phyloP scores from a whole-genome alignment of 2,329 filamentous ascomycete species.

The Sclerotinia glacialis region DNA sequence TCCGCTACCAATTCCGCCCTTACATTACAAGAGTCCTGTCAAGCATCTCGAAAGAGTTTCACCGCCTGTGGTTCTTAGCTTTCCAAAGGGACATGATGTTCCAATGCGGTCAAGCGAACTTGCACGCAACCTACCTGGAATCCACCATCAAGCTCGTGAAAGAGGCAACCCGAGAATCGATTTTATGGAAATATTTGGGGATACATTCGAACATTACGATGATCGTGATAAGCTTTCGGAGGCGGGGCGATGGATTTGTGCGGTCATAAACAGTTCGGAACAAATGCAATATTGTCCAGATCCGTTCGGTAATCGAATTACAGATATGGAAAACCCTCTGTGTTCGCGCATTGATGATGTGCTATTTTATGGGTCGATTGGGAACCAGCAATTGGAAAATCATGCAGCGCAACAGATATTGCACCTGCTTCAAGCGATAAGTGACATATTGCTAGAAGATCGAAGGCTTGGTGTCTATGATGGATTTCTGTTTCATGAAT shows the following conservation, averaged over 20 bases:
- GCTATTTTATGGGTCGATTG: not conserved
- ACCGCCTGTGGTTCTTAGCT: slow-evolving; percentile 10
- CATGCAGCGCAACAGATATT: slow-evolving; percentile 13
- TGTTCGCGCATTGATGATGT: not conserved
- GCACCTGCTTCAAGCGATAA: slow-evolving; percentile 16
- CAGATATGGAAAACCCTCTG: not conserved
- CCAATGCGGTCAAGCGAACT: slow-evolving; percentile 7
- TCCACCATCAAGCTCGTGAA: slow-evolving; percentile 17
- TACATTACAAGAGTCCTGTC: slow-evolving; percentile 1
- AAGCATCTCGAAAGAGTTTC: slow-evolving; percentile 9
- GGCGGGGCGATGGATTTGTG: slow-evolving; percentile 15
- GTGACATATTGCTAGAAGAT: slow-evolving; percentile 17
- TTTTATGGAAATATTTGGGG: slow-evolving; percentile 7
- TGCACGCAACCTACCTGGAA: slow-evolving; percentile 9
- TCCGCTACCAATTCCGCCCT: not conserved
- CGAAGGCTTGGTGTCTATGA: not conserved
- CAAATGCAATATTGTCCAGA: not conserved
- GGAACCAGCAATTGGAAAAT: slow-evolving; percentile 2
- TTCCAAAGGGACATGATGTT: slow-evolving; percentile 3
- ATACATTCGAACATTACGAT: slow-evolving; percentile 13
- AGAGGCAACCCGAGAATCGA: slow-evolving; percentile 12
- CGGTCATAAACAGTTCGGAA: slow-evolving; percentile 2
- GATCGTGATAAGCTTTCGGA: slow-evolving; percentile 16
- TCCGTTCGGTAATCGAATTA: not conserved
- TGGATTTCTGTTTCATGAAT: slow-evolving; percentile 11